phyloP scores from a whole-genome alignment of 306 rosid species.

The Casuarina glauca region DNA sequence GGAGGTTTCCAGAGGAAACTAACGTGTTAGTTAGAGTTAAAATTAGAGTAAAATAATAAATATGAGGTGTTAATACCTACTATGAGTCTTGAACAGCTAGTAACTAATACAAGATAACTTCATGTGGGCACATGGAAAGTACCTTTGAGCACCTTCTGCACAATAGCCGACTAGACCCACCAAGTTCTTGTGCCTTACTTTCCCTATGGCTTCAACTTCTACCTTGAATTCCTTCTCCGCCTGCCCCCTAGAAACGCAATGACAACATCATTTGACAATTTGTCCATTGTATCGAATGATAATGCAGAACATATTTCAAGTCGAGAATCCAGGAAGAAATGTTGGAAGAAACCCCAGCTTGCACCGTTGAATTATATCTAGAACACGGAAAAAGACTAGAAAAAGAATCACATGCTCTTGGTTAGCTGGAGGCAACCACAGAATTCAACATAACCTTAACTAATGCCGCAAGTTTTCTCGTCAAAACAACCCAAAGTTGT shows the following conservation, averaged over 20 bases:
- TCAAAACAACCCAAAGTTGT: too few species aligned
- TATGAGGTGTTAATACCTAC: too few species aligned
- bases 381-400: background rate
- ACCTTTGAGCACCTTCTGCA: conserved; percentile 92
- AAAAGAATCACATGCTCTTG: background rate
- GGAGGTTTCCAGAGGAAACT: conserved; percentile 2
- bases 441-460: background rate
- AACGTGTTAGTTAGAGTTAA: too few species aligned
- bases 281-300: background rate
- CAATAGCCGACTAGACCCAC: conserved; percentile 92
- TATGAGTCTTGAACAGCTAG: too few species aligned
- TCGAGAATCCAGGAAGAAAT: background rate
- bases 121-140: conserved; percentile 28
- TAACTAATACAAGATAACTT: background rate
- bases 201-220: conserved; percentile 99
- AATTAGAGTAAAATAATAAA: background rate
- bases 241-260: conserved; percentile 66
- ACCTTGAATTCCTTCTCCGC: conserved; percentile 95
- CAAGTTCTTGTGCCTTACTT: conserved; percentile 94
- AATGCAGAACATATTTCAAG: background rate
- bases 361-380: background rate
- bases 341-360: background rate
- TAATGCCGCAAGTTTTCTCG: too few species aligned
- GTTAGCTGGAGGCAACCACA: background rate
- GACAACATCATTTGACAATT: conserved; percentile 23